Conservation (phyloP, 192 early-diverging fungal genomes). For the Podila horticola region DNA sequence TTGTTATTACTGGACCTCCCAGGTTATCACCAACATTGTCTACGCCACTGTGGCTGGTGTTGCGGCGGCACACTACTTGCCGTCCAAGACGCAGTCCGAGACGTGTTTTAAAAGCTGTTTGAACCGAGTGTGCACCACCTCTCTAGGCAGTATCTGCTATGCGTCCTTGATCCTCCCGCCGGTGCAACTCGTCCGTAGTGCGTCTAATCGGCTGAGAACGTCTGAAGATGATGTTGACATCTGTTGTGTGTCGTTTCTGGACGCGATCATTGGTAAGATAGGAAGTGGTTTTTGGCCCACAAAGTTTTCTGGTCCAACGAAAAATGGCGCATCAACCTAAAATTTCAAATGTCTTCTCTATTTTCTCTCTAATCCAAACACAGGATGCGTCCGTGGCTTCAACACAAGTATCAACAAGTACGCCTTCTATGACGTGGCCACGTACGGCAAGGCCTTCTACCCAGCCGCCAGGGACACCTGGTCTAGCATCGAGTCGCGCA, state of each 20-base stretch:
- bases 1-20: not conserved
- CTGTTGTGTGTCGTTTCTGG: not conserved
- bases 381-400: conserved; percentile 69
- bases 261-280: not conserved
- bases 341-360: not conserved
- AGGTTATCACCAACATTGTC: not conserved
- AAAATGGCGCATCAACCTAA: not conserved
- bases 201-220: not conserved
- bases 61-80: not conserved
- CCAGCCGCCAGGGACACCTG: conserved; percentile 62
- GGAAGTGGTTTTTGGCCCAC: not conserved
- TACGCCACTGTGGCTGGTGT: not conserved
- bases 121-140: not conserved
- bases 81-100: not conserved
- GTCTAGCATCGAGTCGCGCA: not conserved
- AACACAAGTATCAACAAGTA: conserved; percentile 72
- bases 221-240: not conserved
- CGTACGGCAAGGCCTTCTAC: conserved; percentile 68
- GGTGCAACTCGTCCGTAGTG: not conserved
- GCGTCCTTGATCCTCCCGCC: not conserved
- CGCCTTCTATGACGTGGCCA: conserved; percentile 82
- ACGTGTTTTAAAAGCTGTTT: not conserved
- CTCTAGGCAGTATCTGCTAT: not conserved
- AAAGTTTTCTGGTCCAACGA: not conserved
- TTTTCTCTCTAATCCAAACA: conserved; percentile 18